These are phyloP conservation scores for Apiotrichum gamsii DNA, from an alignment of 1,284 basidiomycete species.

Conservation along the genomic window DNA sequence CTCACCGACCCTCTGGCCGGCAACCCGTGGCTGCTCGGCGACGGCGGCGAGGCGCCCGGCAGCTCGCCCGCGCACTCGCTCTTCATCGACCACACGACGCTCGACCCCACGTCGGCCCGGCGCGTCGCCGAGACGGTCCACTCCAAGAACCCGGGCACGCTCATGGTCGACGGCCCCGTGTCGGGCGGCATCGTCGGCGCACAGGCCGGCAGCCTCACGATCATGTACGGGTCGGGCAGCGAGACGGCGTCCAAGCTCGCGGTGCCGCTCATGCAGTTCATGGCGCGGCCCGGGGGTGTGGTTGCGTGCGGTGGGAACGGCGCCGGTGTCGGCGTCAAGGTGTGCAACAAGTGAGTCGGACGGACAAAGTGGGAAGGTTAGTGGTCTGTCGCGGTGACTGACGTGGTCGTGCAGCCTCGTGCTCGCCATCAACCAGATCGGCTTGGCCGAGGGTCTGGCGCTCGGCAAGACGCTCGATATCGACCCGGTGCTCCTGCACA, in stretches of 20 bases:
- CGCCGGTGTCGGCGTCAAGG: constrained; percentile 40
- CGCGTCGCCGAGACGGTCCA: constrained; percentile 31
- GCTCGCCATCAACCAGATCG: constrained; percentile 45
- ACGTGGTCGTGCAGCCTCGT: constrained; percentile 36
- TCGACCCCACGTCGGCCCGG: constrained; percentile 38
- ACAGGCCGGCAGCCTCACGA: constrained; percentile 33
- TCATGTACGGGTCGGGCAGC: constrained; percentile 41
- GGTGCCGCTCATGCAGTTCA: constrained; percentile 32
- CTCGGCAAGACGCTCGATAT: constrained; percentile 36
- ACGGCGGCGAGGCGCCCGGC: background rate
- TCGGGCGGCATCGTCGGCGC: constrained; percentile 40
- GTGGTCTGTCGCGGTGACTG: background rate
- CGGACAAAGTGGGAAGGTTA: background rate
- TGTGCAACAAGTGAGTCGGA: constrained; percentile 41
- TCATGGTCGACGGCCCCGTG: constrained; percentile 43
- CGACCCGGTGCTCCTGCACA: constrained; percentile 32
- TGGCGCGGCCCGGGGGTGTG: constrained; percentile 37
- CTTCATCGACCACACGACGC: constrained; percentile 43
- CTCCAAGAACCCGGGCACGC: constrained; percentile 15
- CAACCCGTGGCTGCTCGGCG: constrained; percentile 19
- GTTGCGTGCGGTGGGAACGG: constrained; percentile 39
- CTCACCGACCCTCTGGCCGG: constrained; percentile 46
- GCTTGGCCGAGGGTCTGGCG: constrained; percentile 39
- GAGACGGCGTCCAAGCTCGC: constrained; percentile 26
- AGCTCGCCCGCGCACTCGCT: constrained; percentile 29